Evolutionary conservation across 1,284 basidiomycete species (phyloP), one percentile per base, ranked within the genome.

Genomic region (Erythrobasidium hasegawianum): DNA sequence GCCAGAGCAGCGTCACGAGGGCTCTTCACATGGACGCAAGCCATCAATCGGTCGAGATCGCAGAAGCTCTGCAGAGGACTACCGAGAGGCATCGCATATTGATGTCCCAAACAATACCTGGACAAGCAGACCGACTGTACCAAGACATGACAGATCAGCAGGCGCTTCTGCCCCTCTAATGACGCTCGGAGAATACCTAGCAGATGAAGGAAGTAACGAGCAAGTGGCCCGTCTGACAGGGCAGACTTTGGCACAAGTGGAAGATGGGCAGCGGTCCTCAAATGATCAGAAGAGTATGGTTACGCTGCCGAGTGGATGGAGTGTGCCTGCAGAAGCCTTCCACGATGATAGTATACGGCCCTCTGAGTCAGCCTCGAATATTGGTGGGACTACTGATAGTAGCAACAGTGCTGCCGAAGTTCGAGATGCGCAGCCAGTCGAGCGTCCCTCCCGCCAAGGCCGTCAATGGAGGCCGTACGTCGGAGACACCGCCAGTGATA

Each of bases 291-390:
- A 24, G 14, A n/a, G 43, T n/a, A 47, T 24, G 16, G 22, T 24
- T 8, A 24, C 22, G 5, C n/a, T 47, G 16, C n/a, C 43, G 43
- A 47, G 43, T 14, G 43, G 43, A 4, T 47, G 43, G 43, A 47
- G 43, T 24, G 43, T 47, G 43, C 43, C 43, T 18, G 22, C n/a
- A 18, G 43, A 47, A 5, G 43, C 43, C 8, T 24, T 47, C n/a
- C 43, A 65, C 38, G 56, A 65, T 24, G 33, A 49, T 33, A 65
- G 62, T 38, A 57, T 65, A 18, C 62, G 62, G 9, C 62, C 62
- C 18, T 65, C 62, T 2, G 62, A 65, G 22, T 65, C 62, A 1
- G 56, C 45, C 33, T 65, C 62, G n/a, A 65, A 65, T 52, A 52
- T 65, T 26, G 56, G 62, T 7, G 13, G 45, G 11, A 33, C 16